These are phyloP conservation scores for sunflower (Helianthus annuus) DNA, from an alignment of 129 eudicot species.

Conservation along the genomic window DNA sequence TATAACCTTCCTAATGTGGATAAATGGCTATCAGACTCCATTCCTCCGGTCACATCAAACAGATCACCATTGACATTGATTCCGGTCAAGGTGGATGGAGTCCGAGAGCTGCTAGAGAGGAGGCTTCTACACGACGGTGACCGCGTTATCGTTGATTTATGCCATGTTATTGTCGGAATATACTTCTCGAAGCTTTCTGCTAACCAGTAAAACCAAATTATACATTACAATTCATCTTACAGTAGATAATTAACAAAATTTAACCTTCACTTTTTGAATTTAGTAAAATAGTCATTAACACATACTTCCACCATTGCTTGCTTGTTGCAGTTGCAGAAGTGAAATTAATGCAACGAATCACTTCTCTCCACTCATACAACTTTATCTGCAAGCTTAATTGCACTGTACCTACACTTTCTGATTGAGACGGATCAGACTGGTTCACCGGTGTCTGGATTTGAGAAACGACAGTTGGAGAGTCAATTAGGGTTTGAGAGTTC, in stretches of 20 bases:
- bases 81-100: too few species aligned
- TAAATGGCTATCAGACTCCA: conserved; percentile 64
- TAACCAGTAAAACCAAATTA: conserved; percentile 13
- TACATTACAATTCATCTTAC: neutral
- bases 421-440: conserved; percentile 68
- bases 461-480: conserved; percentile 45
- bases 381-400: conserved; percentile 39
- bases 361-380: conserved; percentile 37
- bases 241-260: too few species aligned
- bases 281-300: neutral
- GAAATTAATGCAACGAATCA: conserved; percentile 36
- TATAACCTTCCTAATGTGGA: conserved; percentile 54
- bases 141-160: conserved; percentile 36
- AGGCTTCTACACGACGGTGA: too few species aligned
- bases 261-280: too few species aligned
- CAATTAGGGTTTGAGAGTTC: conserved; percentile 56
- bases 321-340: conserved; percentile 19
- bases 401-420: conserved; percentile 28
- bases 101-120: too few species aligned
- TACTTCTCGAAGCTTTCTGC: conserved; percentile 45
- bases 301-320: conserved; percentile 2
- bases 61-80: conserved; percentile 31
- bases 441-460: conserved; percentile 47
- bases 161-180: conserved; percentile 37
- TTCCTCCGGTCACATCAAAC: conserved; percentile 42